A percentile compares a stretch with the other conserved stretches of the same genome.
Evolutionary conservation across 208 protist species (phyloP).

Genomic region (Trypanosoma theileri): DNA sequence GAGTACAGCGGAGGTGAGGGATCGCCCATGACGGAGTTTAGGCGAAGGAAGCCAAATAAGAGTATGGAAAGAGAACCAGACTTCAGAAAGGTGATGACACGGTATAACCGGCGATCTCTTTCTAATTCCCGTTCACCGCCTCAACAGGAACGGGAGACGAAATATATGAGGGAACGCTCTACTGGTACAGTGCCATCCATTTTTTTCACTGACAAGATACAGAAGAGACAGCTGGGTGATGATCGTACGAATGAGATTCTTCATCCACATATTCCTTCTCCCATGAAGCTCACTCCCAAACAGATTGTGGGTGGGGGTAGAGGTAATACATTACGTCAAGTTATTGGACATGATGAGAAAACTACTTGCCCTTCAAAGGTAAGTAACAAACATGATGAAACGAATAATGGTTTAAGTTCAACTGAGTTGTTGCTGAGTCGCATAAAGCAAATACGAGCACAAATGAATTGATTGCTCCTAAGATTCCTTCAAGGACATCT

Average conservation of each 20-base stretch:
- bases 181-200: neutral
- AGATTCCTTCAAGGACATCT: neutral
- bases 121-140: neutral
- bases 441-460: slow-evolving; percentile 17
- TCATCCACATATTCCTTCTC: neutral
- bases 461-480: slow-evolving; percentile 21
- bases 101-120: neutral
- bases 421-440: slow-evolving; percentile 20
- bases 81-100: slow-evolving; percentile 1
- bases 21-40: neutral
- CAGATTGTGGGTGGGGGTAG: no score
- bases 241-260: slow-evolving; percentile 5
- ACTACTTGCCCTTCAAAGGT: neutral
- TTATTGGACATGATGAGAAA: slow-evolving; percentile 10
- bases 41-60: neutral
- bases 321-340: slow-evolving; percentile 1
- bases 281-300: neutral
- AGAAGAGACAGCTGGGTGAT: neutral
- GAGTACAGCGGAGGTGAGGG: slow-evolving; percentile 1
- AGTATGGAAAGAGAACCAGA: slow-evolving; percentile 6
- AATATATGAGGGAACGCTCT: no score
- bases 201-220: neutral
- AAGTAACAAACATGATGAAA: neutral
- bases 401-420: neutral
- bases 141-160: no score